Conservation (phyloP, 257 asterid genomes). For the Solanum infundibuliforme region DNA sequence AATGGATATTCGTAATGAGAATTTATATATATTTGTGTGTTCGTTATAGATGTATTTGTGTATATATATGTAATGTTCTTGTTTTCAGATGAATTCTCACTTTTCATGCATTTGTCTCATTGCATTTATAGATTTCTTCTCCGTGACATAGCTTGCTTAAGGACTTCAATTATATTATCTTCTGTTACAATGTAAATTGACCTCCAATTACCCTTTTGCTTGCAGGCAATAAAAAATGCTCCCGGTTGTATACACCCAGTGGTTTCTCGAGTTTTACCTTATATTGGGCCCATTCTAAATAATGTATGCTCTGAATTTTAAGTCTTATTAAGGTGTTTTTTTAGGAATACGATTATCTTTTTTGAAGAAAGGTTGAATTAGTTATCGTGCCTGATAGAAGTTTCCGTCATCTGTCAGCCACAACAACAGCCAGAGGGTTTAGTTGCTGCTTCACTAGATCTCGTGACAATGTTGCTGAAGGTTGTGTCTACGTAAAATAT, state of each 20-base stretch:
- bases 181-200: neutral
- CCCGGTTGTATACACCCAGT: slow-evolving; percentile 90
- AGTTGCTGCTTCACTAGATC: slow-evolving; percentile 93
- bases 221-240: slow-evolving; percentile 83
- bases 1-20: neutral
- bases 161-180: neutral
- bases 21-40: neutral
- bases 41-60: too few relatives aligned
- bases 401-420: slow-evolving; percentile 51
- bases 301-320: slow-evolving; percentile 38
- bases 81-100: neutral
- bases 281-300: slow-evolving; percentile 64
- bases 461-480: slow-evolving; percentile 75
- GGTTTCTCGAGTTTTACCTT: slow-evolving; percentile 80
- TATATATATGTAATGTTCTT: neutral
- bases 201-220: slow-evolving; percentile 3
- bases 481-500: slow-evolving; percentile 18
- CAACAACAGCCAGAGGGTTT: slow-evolving; percentile 86
- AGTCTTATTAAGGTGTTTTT: neutral
- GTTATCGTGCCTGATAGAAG: slow-evolving; percentile 9
- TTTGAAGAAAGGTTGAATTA: neutral
- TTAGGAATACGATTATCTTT: slow-evolving; percentile 1
- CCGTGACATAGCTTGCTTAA: neutral
- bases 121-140: neutral
- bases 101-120: neutral